Evolutionary conservation across 345 rosid species (phyloP).

Genomic region (Moringa oleifera): DNA sequence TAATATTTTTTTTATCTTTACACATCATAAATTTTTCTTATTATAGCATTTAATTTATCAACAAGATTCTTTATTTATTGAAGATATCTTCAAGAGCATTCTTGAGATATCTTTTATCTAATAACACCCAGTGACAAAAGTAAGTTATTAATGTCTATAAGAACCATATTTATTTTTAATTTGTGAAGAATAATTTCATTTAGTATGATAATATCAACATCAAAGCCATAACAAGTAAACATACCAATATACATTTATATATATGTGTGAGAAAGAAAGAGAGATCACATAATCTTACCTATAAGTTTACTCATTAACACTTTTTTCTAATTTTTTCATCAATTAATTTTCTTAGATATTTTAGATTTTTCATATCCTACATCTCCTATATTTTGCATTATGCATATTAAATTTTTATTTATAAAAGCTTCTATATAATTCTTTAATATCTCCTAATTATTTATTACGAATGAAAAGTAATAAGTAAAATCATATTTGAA

Average conservation of each 20-base stretch:
- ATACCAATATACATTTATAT: no score
- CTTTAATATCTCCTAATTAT: no score
- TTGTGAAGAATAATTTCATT: constrained; percentile 32
- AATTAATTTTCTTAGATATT: background rate
- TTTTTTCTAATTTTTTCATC: background rate
- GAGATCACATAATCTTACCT: no score
- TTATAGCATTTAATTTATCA: no score
- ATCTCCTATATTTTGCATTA: background rate
- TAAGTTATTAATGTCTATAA: constrained; percentile 83
- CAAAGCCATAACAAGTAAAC: no score
- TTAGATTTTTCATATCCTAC: background rate
- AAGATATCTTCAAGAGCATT: constrained; percentile 54
- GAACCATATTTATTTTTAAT: constrained; percentile 97
- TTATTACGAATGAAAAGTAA: no score
- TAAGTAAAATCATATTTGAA: constrained; percentile 49
- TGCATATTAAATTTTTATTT: no score
- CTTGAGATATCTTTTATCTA: constrained; percentile 66
- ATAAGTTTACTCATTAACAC: background rate
- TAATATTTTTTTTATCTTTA: no score
- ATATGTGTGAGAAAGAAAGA: no score
- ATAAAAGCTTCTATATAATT: no score
- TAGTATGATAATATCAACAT: constrained; percentile 5
- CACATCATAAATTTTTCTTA: no score
- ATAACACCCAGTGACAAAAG: constrained; percentile 51
- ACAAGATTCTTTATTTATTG: no score